Conservation (phyloP, 1,139 yeast species). For the Diutina neorugosa region DNA sequence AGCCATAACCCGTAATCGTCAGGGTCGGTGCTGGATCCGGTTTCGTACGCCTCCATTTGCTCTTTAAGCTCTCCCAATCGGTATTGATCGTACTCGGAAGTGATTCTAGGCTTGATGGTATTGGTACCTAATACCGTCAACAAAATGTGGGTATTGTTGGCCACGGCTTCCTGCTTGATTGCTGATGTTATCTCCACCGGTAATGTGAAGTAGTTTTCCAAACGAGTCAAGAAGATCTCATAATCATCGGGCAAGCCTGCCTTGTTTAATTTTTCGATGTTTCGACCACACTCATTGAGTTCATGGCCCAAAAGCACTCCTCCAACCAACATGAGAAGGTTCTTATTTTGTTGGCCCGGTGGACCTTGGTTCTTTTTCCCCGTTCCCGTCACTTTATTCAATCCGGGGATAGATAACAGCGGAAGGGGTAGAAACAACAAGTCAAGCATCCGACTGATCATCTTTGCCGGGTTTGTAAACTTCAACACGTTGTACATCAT, state of each 20-base stretch:
- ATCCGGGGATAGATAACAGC: neutral
- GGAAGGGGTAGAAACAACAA: conserved; percentile 35
- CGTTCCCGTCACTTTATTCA: conserved; percentile 20
- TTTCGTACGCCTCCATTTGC: neutral
- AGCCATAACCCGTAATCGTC: neutral
- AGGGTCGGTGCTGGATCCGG: neutral
- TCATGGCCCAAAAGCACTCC: neutral
- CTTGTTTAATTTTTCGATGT: conserved; percentile 23
- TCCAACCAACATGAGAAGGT: neutral
- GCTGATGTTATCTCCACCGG: neutral
- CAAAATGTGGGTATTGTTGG: neutral
- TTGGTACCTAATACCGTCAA: neutral
- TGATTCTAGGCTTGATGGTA: neutral
- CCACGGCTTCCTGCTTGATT: neutral
- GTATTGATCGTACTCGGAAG: neutral
- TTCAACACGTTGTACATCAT: conserved; percentile 63
- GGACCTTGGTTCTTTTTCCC: neutral
- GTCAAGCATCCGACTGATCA: conserved; percentile 68
- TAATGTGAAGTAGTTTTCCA: neutral
- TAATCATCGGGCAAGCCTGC: neutral
- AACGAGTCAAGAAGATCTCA: neutral
- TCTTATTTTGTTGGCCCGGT: conserved; percentile 19
- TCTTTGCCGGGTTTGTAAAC: conserved; percentile 77
- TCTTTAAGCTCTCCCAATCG: neutral
- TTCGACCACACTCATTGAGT: conserved; percentile 15